These are phyloP conservation scores for Panicum hallii DNA, from an alignment of 202 grass and related monocot species.

Conservation along the genomic window DNA sequence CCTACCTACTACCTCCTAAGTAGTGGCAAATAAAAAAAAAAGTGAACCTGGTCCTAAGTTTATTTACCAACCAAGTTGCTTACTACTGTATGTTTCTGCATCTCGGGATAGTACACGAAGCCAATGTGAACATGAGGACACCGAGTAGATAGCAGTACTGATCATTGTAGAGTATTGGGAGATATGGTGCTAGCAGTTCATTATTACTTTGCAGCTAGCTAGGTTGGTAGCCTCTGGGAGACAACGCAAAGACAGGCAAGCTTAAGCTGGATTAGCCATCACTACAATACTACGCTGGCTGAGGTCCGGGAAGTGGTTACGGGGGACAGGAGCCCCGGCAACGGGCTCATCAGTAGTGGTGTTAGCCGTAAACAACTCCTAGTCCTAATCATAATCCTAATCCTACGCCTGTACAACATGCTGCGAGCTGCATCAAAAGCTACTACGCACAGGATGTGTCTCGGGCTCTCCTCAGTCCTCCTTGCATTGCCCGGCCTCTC, in stretches of 20 bases:
- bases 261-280: slow-evolving; percentile 34
- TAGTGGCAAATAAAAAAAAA: background rate
- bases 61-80: background rate
- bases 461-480: background rate
- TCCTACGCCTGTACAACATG: no score
- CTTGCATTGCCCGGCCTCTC: slow-evolving; percentile 14
- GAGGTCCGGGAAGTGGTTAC: slow-evolving; percentile 25
- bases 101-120: slow-evolving; percentile 9
- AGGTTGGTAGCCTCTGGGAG: background rate
- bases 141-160: background rate
- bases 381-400: no score
- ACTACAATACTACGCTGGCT: background rate
- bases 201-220: background rate
- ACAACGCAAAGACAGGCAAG: slow-evolving; percentile 17
- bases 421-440: slow-evolving; percentile 39
- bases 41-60: background rate
- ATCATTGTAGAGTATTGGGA: background rate
- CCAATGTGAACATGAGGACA: background rate
- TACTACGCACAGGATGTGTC: background rate
- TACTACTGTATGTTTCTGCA: background rate
- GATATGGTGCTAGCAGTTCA: background rate
- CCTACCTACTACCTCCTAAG: no score
- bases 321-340: slow-evolving; percentile 43
- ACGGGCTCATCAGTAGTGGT: background rate
- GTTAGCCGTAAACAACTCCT: slow-evolving; percentile 18